Evolutionary conservation across 495 filamentous ascomycete genomes (phyloP).

Genomic region (Aspergillus bertholletiae): DNA sequence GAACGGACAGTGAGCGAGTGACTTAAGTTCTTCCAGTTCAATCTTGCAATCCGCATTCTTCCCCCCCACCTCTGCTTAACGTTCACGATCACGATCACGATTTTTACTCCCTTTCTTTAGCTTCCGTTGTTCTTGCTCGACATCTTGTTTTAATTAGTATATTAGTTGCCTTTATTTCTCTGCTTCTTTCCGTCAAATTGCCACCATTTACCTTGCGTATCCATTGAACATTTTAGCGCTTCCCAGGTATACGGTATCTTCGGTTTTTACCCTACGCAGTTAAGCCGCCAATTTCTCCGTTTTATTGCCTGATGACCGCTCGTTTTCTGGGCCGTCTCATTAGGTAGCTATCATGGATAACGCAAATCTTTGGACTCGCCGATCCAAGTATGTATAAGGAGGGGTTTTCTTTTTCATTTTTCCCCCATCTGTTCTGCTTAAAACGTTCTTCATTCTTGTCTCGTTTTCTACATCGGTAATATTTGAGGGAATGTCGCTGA

Average conservation of each 20-base stretch:
- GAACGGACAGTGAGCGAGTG: background rate
- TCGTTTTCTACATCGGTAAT: background rate
- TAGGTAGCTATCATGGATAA: constrained; percentile 55
- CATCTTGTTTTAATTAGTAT: constrained; percentile 6
- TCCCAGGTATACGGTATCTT: background rate
- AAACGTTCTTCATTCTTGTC: constrained; percentile 4
- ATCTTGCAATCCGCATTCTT: constrained; percentile 6
- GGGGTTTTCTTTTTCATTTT: constrained; percentile 11
- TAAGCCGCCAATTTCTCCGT: constrained; percentile 9
- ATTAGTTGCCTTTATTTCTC: background rate
- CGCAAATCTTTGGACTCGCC: constrained; percentile 82
- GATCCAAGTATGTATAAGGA: constrained; percentile 77
- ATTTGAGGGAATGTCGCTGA: background rate
- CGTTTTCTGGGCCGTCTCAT: constrained; percentile 38
- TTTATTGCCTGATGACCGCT: constrained; percentile 40
- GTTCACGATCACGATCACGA: constrained; percentile 26
- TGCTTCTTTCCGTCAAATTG: background rate
- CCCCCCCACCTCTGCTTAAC: constrained; percentile 5
- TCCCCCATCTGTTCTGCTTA: too few relatives aligned
- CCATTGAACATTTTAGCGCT: background rate
- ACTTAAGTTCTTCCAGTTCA: constrained; percentile 2
- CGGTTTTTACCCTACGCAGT: background rate
- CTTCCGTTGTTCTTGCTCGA: constrained; percentile 8
- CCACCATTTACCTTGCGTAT: background rate
- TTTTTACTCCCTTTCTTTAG: constrained; percentile 9